A percentile compares a stretch with the other conserved stretches of the same genome.
Conservation (phyloP, 2,329 filamentous ascomycete species). For the Monilinia vaccinii-corymbosi region DNA sequence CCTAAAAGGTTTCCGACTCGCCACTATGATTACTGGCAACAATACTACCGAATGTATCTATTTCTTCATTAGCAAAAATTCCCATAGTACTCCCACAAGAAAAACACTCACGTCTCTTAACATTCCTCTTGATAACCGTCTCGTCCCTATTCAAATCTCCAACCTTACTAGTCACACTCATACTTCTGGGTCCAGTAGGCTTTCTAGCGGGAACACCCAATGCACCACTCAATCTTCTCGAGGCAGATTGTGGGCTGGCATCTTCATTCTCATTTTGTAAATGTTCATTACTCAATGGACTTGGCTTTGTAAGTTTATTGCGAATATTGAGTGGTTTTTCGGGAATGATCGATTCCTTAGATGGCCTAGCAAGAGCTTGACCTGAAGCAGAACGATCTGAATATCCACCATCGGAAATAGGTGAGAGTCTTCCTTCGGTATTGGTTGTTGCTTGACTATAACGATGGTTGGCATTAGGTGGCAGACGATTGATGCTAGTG, state of each 20-base stretch:
- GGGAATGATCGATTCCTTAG: constrained; percentile 47
- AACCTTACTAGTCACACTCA: constrained; percentile 24
- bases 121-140: constrained; percentile 24
- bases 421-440: constrained; percentile 22
- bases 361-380: constrained; percentile 46
- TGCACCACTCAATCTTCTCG: constrained; percentile 20
- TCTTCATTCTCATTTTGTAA: constrained; percentile 13
- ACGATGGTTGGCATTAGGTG: constrained; percentile 45
- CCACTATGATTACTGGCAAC: constrained; percentile 36
- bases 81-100: constrained; percentile 12
- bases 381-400: constrained; percentile 25
- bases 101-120: constrained; percentile 44
- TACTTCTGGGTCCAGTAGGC: constrained; percentile 30
- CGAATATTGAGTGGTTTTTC: constrained; percentile 40
- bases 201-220: constrained; percentile 27
- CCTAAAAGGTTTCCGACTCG: constrained; percentile 46
- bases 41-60: constrained; percentile 47
- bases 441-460: constrained; percentile 29
- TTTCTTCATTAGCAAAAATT: constrained; percentile 7
- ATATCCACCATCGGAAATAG: constrained; percentile 27
- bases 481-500: constrained; percentile 44
- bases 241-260: constrained; percentile 18
- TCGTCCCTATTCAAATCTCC: constrained; percentile 26
- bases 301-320: constrained; percentile 43
- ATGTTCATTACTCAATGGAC: constrained; percentile 49